A percentile compares a stretch with the other conserved stretches of the same genome.
phyloP scores from a whole-genome alignment of 768 basidiomycete species.

The Floccularia luteovirens region DNA sequence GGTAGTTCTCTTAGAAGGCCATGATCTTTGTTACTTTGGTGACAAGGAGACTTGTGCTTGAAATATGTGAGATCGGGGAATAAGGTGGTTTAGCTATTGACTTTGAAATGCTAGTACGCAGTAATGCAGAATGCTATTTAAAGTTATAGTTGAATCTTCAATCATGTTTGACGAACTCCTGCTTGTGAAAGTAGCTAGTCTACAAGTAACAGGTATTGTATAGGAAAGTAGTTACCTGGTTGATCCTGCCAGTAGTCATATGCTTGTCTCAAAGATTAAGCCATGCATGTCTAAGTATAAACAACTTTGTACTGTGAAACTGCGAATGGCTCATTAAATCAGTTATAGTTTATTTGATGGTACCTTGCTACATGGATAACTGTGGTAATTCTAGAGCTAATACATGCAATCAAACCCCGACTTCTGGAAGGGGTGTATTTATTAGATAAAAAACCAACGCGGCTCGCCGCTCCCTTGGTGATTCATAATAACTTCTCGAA shows the following conservation, averaged over 20 bases:
- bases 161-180: constrained; percentile 3
- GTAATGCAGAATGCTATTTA: neutral
- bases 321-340: constrained; percentile 81
- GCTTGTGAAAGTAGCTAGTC: constrained; percentile 6
- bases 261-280: constrained; percentile 82
- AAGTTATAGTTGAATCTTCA: constrained; percentile 1
- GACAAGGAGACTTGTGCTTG: constrained; percentile 10
- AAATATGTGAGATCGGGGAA: constrained; percentile 27
- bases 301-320: constrained; percentile 69
- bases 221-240: constrained; percentile 66
- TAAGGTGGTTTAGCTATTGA: constrained; percentile 14
- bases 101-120: constrained; percentile 3
- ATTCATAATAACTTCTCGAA: constrained; percentile 73
- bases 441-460: constrained; percentile 71
- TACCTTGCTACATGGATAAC: constrained; percentile 73
- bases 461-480: constrained; percentile 58
- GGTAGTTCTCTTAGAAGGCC: constrained; percentile 29
- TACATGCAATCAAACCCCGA: constrained; percentile 65
- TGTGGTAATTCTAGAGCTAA: constrained; percentile 77
- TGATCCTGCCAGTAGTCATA: constrained; percentile 83
- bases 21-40: constrained; percentile 23
- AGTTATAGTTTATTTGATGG: constrained; percentile 79
- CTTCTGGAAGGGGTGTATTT: constrained; percentile 69
- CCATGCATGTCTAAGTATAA: constrained; percentile 80
- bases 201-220: constrained; percentile 8